phyloP scores from a whole-genome alignment of 495 filamentous ascomycete genomes.

The Aspergillus carlsbadensis region DNA sequence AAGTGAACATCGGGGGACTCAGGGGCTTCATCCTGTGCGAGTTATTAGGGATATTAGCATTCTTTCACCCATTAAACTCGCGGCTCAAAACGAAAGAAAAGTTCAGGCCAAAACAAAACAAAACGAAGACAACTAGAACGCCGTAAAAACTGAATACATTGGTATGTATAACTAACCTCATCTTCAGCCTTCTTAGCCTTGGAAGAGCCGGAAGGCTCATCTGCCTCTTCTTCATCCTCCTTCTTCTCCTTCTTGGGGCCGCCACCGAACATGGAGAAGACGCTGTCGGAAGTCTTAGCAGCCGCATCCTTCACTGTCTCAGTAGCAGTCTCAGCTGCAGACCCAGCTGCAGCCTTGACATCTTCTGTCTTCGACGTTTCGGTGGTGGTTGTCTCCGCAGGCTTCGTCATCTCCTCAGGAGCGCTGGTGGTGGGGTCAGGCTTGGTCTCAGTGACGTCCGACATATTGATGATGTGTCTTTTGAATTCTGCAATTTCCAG shows the following conservation, averaged over 20 bases:
- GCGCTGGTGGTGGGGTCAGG: constrained; percentile 48
- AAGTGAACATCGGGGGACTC: constrained; percentile 94
- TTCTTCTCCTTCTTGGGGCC: constrained; percentile 80
- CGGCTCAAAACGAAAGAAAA: not conserved
- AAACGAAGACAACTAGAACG: not conserved
- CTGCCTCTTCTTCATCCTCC: constrained; percentile 76
- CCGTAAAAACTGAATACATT: no score
- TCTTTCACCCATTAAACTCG: no score
- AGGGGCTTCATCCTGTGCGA: constrained; percentile 60
- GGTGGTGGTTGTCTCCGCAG: constrained; percentile 37
- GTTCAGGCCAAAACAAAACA: not conserved
- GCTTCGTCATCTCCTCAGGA: constrained; percentile 40
- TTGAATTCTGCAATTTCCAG: constrained; percentile 8
- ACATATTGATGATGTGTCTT: constrained; percentile 34
- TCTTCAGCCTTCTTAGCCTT: constrained; percentile 73
- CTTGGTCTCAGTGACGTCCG: constrained; percentile 49
- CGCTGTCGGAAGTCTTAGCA: constrained; percentile 62
- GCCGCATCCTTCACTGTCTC: constrained; percentile 50
- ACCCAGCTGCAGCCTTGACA: constrained; percentile 38
- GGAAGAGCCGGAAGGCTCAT: constrained; percentile 81
- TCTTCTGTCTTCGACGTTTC: constrained; percentile 33
- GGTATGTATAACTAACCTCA: constrained; percentile 49
- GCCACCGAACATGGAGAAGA: constrained; percentile 98
- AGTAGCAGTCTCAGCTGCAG: constrained; percentile 37
- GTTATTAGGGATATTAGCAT: not conserved